Evolutionary conservation across 2,329 filamentous ascomycete genomes (phyloP), one percentile per base, ranked within the genome.

Genomic region (Aspergillus hortae): DNA sequence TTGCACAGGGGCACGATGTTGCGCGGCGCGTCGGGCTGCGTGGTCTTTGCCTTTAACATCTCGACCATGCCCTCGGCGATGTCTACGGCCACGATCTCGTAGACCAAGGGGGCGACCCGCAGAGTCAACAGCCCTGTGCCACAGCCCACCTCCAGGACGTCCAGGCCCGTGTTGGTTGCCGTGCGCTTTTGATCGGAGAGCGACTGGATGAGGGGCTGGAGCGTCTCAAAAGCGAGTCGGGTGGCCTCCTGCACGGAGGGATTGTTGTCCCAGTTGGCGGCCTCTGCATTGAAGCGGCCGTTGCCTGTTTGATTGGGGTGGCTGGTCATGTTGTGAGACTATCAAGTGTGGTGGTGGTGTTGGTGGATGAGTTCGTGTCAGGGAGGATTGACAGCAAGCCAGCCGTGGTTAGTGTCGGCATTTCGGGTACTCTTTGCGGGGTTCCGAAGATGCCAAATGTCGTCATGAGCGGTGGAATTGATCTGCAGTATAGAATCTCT

Each of bases 71-170:
- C 80, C 14, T 72, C 62, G 2, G 80, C 76, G 0, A 78, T 74
- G 56, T 84, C 81, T 17, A 84, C 72, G 40, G 80, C 80, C 2
- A 80, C 73, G 4, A 83, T 62, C 6, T 69, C 71, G 40, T 70
- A 72, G 4, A 78, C 74, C 30, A 75, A 65, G 0, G 80, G 79
- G 0, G 80, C 74, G 2, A 82, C 67, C 7, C 67, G 69, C 44
- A 80, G 70, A 9, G 77, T 79, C 21, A 84, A 72, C 0, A 82
- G 73, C 7, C 80, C 80, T 4, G 80, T 83, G 45, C 80, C 80
- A 56, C 79, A 81, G 48, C 80, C 80, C 15, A 83, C 75, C 64
- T 83, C 81, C 2, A 84, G 76, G 6, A 83, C 72, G 51, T 80
- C 71, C 25, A 77, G 62, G 9, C 15, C 27, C 4, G 30, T 27